Conservation (phyloP, 441 rosid species). For the Croton laevigatus region DNA sequence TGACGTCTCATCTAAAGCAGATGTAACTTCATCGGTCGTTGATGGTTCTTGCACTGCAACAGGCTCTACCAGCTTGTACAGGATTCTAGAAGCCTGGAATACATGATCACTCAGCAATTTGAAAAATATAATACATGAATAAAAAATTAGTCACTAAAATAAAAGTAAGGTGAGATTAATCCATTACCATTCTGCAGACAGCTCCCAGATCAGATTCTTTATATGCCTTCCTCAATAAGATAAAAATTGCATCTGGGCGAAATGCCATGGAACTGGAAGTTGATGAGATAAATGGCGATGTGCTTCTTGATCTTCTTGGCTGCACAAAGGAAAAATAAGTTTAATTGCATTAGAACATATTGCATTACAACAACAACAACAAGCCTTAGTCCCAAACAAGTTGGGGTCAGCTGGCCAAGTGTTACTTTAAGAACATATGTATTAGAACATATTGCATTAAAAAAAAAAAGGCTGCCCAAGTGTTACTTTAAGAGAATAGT, state of each 20-base stretch:
- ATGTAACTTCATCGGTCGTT: conserved; percentile 31
- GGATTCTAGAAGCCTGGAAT: conserved; percentile 63
- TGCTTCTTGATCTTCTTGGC: conserved; percentile 73
- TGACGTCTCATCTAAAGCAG: conserved; percentile 42
- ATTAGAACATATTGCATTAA: neutral
- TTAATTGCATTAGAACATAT: neutral
- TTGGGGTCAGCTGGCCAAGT: too few species aligned
- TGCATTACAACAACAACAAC: too few species aligned
- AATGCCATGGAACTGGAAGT: conserved; percentile 55
- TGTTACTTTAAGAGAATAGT: neutral
- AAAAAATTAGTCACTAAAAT: conserved; percentile 21
- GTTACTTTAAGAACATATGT: too few species aligned
- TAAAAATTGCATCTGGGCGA: conserved; percentile 62
- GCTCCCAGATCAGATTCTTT: conserved; percentile 59
- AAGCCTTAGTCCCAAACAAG: too few species aligned
- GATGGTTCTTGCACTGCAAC: conserved; percentile 39
- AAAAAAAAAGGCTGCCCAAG: neutral
- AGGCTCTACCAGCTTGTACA: conserved; percentile 59
- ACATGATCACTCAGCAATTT: conserved; percentile 22
- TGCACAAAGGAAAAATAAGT: conserved; percentile 29
- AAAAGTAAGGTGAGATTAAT: conserved; percentile 19
- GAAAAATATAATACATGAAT: conserved; percentile 19
- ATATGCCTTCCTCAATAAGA: conserved; percentile 67
- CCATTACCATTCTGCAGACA: conserved; percentile 63
- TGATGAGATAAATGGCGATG: conserved; percentile 39